phyloP scores from a whole-genome alignment of 2,329 filamentous ascomycete genomes.

The Aureobasidium lini region DNA sequence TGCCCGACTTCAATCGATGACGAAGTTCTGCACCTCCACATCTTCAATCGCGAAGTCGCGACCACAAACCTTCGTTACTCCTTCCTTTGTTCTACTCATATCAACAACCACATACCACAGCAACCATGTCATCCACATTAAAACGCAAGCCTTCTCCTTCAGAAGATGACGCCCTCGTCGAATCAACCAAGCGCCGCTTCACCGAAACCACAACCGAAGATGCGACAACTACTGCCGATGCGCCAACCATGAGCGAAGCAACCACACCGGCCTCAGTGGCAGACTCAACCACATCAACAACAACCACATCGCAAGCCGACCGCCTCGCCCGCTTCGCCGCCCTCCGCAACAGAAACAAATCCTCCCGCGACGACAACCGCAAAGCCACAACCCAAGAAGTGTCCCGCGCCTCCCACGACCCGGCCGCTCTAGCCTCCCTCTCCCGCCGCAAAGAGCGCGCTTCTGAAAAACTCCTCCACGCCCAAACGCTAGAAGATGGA shows the following conservation, averaged over 20 bases:
- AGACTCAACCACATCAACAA: conserved; percentile 28
- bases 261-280: conserved; percentile 15
- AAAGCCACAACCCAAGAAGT: conserved; percentile 79
- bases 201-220: conserved; percentile 16
- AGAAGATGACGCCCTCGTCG: conserved; percentile 22
- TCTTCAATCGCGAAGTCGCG: not conserved
- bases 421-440: conserved; percentile 67
- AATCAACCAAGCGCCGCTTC: conserved; percentile 30
- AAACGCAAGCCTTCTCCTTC: conserved; percentile 33
- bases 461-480: conserved; percentile 86
- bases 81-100: not conserved
- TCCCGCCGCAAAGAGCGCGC: conserved; percentile 81
- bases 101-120: not conserved
- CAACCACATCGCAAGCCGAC: conserved; percentile 37
- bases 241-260: conserved; percentile 14
- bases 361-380: conserved; percentile 61
- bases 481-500: conserved; percentile 74
- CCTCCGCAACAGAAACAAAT: conserved; percentile 61
- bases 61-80: not conserved
- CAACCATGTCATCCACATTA: conserved; percentile 22
- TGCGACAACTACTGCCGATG: not conserved
- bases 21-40: conserved; percentile 1
- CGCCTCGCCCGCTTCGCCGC: conserved; percentile 79
- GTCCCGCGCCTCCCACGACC: conserved; percentile 69
- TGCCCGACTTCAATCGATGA: not conserved